Evolutionary conservation across 805 yeast genomes (phyloP).

Genomic region (Candida xyloterini): DNA sequence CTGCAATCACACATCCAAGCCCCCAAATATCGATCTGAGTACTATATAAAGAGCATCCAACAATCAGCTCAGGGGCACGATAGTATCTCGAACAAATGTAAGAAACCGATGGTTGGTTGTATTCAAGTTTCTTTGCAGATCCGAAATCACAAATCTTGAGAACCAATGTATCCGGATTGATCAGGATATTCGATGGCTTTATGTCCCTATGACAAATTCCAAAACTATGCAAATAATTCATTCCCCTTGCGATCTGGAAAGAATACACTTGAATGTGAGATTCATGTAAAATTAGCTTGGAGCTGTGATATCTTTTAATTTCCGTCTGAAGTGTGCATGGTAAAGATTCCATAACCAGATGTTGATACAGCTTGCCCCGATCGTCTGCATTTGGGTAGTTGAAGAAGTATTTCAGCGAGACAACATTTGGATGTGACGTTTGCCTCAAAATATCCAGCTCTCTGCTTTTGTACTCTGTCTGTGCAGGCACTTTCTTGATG

Average conservation of each 20-base stretch:
- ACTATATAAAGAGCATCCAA: constrained; percentile 84
- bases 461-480: constrained; percentile 79
- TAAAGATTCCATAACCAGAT: constrained; percentile 81
- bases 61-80: constrained; percentile 92
- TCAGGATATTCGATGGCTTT: constrained; percentile 77
- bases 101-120: constrained; percentile 83
- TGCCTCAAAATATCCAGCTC: constrained; percentile 74
- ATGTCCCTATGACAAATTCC: constrained; percentile 83
- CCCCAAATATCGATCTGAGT: constrained; percentile 98
- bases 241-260: constrained; percentile 77
- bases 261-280: constrained; percentile 75
- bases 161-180: constrained; percentile 63
- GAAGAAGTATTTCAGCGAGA: constrained; percentile 64
- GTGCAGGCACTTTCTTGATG: constrained; percentile 81
- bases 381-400: constrained; percentile 64
- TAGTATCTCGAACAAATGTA: constrained; percentile 95
- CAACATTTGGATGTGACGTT: constrained; percentile 79
- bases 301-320: constrained; percentile 63
- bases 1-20: constrained; percentile 93
- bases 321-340: constrained; percentile 79
- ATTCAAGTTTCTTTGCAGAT: constrained; percentile 74
- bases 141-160: constrained; percentile 85
- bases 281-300: constrained; percentile 61
- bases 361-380: constrained; percentile 62
- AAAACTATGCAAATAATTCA: constrained; percentile 76